Conservation (phyloP, 257 asterid genomes). For the Gentiana dahurica region DNA sequence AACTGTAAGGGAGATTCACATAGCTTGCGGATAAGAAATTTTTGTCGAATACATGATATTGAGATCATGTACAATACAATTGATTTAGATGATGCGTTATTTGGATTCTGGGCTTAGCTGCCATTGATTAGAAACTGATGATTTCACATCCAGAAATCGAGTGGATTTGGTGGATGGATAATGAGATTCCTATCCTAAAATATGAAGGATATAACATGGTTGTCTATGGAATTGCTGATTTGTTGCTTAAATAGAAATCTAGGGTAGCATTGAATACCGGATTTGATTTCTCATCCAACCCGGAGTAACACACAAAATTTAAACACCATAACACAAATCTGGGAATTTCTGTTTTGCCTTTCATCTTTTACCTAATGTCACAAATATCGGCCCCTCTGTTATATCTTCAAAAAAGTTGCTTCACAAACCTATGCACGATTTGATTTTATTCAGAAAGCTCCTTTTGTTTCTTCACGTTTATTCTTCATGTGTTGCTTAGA, state of each 20-base stretch:
- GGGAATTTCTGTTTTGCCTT: too few relatives aligned
- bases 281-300: too few relatives aligned
- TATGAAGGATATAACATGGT: constrained; percentile 22
- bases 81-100: constrained; percentile 20
- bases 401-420: too few relatives aligned
- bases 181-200: constrained; percentile 25
- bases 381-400: too few relatives aligned
- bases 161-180: constrained; percentile 49
- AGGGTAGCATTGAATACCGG: constrained; percentile 38
- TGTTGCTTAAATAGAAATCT: constrained; percentile 22
- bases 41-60: constrained; percentile 31
- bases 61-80: constrained; percentile 36
- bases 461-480: too few relatives aligned
- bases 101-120: constrained; percentile 40
- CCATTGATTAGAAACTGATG: constrained; percentile 32
- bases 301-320: too few relatives aligned
- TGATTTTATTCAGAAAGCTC: too few relatives aligned
- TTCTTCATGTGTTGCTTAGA: too few relatives aligned
- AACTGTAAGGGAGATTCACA: too few relatives aligned
- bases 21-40: constrained; percentile 2
- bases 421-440: too few relatives aligned
- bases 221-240: constrained; percentile 24
- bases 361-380: too few relatives aligned
- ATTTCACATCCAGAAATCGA: constrained; percentile 36
- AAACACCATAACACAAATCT: too few relatives aligned